These are phyloP conservation scores for Kuraishia hungarica DNA, from an alignment of 805 yeast genomes.

Conservation along the genomic window DNA sequence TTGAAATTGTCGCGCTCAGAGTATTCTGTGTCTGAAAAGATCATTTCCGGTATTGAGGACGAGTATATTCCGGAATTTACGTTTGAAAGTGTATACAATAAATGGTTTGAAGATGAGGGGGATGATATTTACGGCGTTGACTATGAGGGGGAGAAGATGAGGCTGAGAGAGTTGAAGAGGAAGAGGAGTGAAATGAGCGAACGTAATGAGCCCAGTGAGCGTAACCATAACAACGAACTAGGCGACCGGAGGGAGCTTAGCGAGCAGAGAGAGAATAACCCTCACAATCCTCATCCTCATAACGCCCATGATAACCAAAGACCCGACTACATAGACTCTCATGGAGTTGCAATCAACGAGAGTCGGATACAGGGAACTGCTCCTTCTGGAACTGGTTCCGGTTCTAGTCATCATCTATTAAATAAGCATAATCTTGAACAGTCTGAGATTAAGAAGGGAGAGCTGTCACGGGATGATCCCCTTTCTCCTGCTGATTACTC, in stretches of 20 bases:
- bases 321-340: too few species aligned
- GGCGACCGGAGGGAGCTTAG: too few species aligned
- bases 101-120: conserved; percentile 32
- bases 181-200: not conserved
- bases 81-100: conserved; percentile 36
- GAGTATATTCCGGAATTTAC: conserved; percentile 72
- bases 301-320: too few species aligned
- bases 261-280: too few species aligned
- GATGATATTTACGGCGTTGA: conserved; percentile 7
- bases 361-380: too few species aligned
- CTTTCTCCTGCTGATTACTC: not conserved
- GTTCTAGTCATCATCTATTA: too few species aligned
- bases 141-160: not conserved
- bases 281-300: too few species aligned
- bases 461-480: too few species aligned
- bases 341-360: too few species aligned
- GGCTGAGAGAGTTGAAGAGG: conserved; percentile 1
- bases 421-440: too few species aligned
- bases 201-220: not conserved
- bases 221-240: not conserved
- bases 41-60: conserved; percentile 48
- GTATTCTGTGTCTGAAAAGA: conserved; percentile 9
- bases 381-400: too few species aligned
- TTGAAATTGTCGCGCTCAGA: not conserved
- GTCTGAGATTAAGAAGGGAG: too few species aligned